Evolutionary conservation across 148 eudicot species (phyloP).

Genomic region (Dianthus caryophyllus): DNA sequence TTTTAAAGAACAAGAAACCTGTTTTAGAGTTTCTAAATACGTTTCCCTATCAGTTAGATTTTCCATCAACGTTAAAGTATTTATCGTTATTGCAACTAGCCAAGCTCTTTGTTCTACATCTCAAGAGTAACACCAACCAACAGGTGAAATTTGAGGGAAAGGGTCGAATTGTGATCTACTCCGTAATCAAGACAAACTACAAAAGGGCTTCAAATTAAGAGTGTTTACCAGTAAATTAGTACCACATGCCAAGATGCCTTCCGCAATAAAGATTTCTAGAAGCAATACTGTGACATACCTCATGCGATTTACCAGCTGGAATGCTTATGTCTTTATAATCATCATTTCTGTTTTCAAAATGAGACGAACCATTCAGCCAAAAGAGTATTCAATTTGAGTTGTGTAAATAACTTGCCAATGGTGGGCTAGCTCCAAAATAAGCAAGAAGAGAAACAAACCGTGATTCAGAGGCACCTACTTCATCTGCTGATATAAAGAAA

Average conservation of each 20-base stretch:
- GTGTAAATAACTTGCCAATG: background rate
- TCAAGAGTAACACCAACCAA: background rate
- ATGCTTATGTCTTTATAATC: conserved; percentile 72
- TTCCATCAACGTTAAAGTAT: too few relatives aligned
- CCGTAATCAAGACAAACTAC: background rate
- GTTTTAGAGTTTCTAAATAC: too few relatives aligned
- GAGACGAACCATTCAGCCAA: conserved; percentile 4
- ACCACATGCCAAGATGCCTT: background rate
- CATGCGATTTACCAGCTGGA: conserved; percentile 73
- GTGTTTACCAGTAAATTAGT: background rate
- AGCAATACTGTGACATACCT: conserved; percentile 49
- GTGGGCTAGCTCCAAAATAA: background rate
- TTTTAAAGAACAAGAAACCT: too few relatives aligned
- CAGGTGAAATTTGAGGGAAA: background rate
- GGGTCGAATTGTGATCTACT: background rate
- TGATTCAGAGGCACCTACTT: conserved; percentile 59
- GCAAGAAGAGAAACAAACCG: conserved; percentile 35
- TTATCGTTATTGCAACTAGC: too few relatives aligned
- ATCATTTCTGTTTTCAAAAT: conserved; percentile 47
- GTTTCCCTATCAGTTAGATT: too few relatives aligned
- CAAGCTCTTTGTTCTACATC: too few relatives aligned
- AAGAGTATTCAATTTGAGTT: background rate
- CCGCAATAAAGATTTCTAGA: background rate
- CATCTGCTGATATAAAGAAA: conserved; percentile 89
- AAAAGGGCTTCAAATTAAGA: conserved; percentile 3